These are phyloP conservation scores for Strigomonas galati DNA, from an alignment of 208 protist species.

Conservation along the genomic window DNA sequence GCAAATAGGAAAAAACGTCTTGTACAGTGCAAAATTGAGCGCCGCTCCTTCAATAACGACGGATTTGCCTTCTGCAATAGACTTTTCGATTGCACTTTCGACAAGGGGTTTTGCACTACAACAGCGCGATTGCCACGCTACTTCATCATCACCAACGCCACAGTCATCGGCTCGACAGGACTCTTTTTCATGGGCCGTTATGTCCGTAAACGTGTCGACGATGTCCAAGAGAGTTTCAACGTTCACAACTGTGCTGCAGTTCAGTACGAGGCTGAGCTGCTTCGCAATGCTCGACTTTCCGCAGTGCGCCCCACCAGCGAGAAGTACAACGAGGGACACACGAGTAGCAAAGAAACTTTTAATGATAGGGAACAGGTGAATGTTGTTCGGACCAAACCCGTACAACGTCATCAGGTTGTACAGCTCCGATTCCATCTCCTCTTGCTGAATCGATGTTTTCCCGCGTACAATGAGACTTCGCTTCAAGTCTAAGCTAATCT, in stretches of 20 bases:
- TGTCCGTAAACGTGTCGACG: neutral
- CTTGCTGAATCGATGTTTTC: slow-evolving; percentile 34
- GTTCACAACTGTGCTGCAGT: slow-evolving; percentile 53
- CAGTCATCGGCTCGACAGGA: too few species aligned
- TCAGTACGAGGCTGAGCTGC: slow-evolving; percentile 32
- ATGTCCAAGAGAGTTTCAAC: slow-evolving; percentile 45
- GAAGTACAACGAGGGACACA: slow-evolving; percentile 47
- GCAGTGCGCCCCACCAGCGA: slow-evolving; percentile 29
- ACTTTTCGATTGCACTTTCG: slow-evolving; percentile 36
- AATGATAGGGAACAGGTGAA: slow-evolving; percentile 36
- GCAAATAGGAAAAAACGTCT: slow-evolving; percentile 17
- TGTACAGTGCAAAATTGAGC: slow-evolving; percentile 31
- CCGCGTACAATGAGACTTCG: slow-evolving; percentile 45
- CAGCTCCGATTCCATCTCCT: slow-evolving; percentile 33
- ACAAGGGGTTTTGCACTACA: slow-evolving; percentile 10
- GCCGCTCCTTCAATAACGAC: slow-evolving; percentile 50
- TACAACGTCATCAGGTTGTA: slow-evolving; percentile 23
- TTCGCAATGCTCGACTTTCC: slow-evolving; percentile 53
- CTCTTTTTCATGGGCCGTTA: too few species aligned
- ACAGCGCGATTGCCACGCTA: too few species aligned
- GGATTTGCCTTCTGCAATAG: slow-evolving; percentile 37
- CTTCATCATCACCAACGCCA: too few species aligned
- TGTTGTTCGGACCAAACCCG: slow-evolving; percentile 29
- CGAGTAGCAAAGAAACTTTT: slow-evolving; percentile 44
- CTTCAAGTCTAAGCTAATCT: slow-evolving; percentile 58